Percentiles rank a stretch among this genome's conserved stretches.
Evolutionary conservation across 1,139 yeast genomes (phyloP).

Genomic region (Suhomyces chickasaworum): DNA sequence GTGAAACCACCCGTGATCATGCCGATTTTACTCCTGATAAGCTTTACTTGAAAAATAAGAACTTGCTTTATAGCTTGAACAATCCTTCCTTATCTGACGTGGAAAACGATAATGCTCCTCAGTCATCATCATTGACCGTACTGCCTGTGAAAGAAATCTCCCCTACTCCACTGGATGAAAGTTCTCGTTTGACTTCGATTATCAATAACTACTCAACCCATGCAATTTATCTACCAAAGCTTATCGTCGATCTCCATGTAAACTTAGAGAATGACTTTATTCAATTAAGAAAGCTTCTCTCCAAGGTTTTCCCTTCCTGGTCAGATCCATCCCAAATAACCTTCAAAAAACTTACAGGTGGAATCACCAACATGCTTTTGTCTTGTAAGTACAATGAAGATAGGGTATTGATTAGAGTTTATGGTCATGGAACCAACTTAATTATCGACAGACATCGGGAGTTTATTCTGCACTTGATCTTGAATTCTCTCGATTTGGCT

Average conservation of each 20-base stretch:
- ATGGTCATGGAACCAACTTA: constrained; percentile 73
- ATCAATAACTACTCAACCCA: constrained; percentile 35
- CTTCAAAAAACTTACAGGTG: constrained; percentile 61
- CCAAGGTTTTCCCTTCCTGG: constrained; percentile 43
- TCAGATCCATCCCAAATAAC: constrained; percentile 23
- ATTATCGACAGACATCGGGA: constrained; percentile 79
- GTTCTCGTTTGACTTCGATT: constrained; percentile 19
- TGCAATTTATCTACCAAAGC: constrained; percentile 44
- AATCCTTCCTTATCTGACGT: constrained; percentile 47
- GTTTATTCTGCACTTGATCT: constrained; percentile 67
- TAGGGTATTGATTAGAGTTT: constrained; percentile 64
- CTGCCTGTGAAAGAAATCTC: not conserved
- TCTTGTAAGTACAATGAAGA: constrained; percentile 43
- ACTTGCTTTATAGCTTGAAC: constrained; percentile 44
- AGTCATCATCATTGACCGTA: constrained; percentile 1
- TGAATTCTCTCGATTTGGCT: constrained; percentile 64
- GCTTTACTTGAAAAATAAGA: constrained; percentile 37
- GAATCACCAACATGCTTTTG: constrained; percentile 75
- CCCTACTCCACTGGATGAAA: not conserved
- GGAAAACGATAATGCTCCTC: constrained; percentile 33
- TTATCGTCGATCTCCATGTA: constrained; percentile 35
- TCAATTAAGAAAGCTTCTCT: constrained; percentile 37
- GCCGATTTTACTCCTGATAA: constrained; percentile 25
- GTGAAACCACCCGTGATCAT: constrained; percentile 17
- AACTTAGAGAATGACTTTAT: constrained; percentile 33